A percentile compares a stretch with the other conserved stretches of the same genome.
Conservation (phyloP, 352 stramenopile species). For the Discostella stelligera region DNA sequence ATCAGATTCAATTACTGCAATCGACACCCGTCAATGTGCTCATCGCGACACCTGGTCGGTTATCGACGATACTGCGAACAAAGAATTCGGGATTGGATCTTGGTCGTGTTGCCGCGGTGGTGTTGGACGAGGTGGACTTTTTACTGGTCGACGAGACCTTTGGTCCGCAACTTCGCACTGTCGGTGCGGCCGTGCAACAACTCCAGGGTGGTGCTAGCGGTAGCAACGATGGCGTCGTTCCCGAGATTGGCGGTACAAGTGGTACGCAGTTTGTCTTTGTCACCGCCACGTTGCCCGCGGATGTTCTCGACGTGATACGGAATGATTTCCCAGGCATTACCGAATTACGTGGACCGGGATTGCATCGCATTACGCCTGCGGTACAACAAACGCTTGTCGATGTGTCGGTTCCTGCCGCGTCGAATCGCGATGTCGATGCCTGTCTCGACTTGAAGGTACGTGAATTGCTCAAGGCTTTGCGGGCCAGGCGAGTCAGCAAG, state of each 20-base stretch:
- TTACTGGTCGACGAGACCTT: constrained; percentile 85
- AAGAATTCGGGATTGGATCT: constrained; percentile 69
- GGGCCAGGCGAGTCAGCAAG: constrained; percentile 56
- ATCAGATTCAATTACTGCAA: constrained; percentile 74
- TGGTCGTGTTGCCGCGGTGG: constrained; percentile 61
- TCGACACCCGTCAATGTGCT: constrained; percentile 79
- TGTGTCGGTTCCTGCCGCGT: constrained; percentile 61
- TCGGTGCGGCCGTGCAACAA: constrained; percentile 60
- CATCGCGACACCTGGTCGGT: constrained; percentile 83
- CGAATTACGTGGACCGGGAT: constrained; percentile 76
- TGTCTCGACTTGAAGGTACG: constrained; percentile 83
- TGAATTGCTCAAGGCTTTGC: constrained; percentile 64
- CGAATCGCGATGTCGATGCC: constrained; percentile 56
- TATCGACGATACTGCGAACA: constrained; percentile 82
- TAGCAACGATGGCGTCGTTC: not conserved
- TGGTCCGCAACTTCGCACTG: constrained; percentile 80
- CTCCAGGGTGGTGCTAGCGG: constrained; percentile 10
- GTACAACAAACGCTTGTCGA: constrained; percentile 76
- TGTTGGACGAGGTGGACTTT: constrained; percentile 87
- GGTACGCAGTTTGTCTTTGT: constrained; percentile 85
- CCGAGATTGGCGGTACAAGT: constrained; percentile 32
- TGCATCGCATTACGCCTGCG: constrained; percentile 73
- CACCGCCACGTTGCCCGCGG: constrained; percentile 83
- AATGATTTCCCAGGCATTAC: constrained; percentile 79
- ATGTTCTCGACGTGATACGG: constrained; percentile 73